phyloP scores from a whole-genome alignment of 2,329 filamentous ascomycete genomes.

The Ophiocordyceps camponoti-rufipedis region DNA sequence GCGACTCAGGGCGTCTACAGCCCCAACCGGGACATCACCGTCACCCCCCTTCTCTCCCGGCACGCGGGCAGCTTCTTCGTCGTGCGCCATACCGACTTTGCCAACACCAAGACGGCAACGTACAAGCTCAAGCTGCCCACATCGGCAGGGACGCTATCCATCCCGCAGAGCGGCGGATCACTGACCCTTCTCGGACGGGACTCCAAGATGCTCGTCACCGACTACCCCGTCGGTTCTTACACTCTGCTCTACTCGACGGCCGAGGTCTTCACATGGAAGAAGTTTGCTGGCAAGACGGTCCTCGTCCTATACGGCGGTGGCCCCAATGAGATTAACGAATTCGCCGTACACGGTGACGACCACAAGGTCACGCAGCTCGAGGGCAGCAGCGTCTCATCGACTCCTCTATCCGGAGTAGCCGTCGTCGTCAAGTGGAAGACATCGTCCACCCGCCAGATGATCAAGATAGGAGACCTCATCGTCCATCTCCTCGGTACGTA shows the following conservation, averaged over 20 bases:
- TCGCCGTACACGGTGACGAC: slow-evolving; percentile 24
- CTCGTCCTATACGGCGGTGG: slow-evolving; percentile 48
- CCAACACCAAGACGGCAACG: slow-evolving; percentile 31
- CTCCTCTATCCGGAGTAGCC: slow-evolving; percentile 4
- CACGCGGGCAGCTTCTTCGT: slow-evolving; percentile 44
- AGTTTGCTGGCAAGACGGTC: slow-evolving; percentile 37
- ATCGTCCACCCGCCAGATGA: slow-evolving; percentile 9
- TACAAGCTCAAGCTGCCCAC: slow-evolving; percentile 49
- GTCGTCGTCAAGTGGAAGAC: slow-evolving; percentile 15
- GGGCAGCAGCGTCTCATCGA: slow-evolving; percentile 11
- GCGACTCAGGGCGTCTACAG: slow-evolving; percentile 32
- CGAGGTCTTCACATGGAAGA: slow-evolving; percentile 54
- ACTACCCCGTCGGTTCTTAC: slow-evolving; percentile 43
- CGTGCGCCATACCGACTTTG: slow-evolving; percentile 46
- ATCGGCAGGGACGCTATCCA: slow-evolving; percentile 32
- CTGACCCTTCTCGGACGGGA: slow-evolving; percentile 44
- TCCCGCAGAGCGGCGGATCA: slow-evolving; percentile 39
- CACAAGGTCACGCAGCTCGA: slow-evolving; percentile 6
- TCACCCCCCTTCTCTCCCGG: slow-evolving; percentile 42
- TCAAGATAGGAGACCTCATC: slow-evolving; percentile 19
- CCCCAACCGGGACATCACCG: slow-evolving; percentile 29
- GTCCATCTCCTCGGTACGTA: slow-evolving; percentile 19
- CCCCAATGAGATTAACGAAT: slow-evolving; percentile 41
- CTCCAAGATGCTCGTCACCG: slow-evolving; percentile 48
- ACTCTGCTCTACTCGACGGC: slow-evolving; percentile 49